Evolutionary conservation across 441 rosid species (phyloP), one percentile per base, ranked within the genome.

Genomic region (Melastoma candidum): DNA sequence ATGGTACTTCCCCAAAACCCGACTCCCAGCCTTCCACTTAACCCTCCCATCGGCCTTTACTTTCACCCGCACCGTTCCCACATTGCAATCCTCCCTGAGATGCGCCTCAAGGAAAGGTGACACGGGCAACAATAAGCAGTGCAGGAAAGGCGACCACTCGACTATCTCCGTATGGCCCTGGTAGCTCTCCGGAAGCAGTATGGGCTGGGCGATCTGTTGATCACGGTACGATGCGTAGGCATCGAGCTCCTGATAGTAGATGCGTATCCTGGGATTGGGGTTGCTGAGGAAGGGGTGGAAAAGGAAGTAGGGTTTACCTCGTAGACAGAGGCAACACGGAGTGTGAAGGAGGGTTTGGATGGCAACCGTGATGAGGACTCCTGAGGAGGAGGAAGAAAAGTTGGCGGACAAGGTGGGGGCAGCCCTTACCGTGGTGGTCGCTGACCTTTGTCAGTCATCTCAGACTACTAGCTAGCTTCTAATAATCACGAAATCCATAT

Each of bases 201-300:
- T 71, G 3, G 79, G 70, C 11, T 62, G 43, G 0, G 95, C 81
- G 14, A 89, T 77, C 74, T 81, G 80, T 55, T 89, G 95, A 76
- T 65, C 73, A 4, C 89, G 83, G 60, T 89, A 88, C 0, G 89
- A 63, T 0, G 82, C 90, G 51, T 72, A 77, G 11, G 70, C 50
- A 44, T 80, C 81, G 13, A 82, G 74, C 52, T 56, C 72, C 9
- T 72, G 73, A 56, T 85, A 89, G 72, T 64, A 85, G 25, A 89
- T 63, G n/a, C 95, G 90, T 59, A 83, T 71, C 56, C 69, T 64
- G 54, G 61, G 66, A 25, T 83, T 89, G 25, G 90, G 93, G 55
- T 89, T 89, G 14, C 70, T 17, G 22, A 17, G 22, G 22, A 17
- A 17, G 22, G 66, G 25, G 83, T 64, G 9, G 83, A 69, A 27